Base-by-base conservation (phyloP, 176 grass and related monocot genomes). In the Olyra latifolia region DNA sequence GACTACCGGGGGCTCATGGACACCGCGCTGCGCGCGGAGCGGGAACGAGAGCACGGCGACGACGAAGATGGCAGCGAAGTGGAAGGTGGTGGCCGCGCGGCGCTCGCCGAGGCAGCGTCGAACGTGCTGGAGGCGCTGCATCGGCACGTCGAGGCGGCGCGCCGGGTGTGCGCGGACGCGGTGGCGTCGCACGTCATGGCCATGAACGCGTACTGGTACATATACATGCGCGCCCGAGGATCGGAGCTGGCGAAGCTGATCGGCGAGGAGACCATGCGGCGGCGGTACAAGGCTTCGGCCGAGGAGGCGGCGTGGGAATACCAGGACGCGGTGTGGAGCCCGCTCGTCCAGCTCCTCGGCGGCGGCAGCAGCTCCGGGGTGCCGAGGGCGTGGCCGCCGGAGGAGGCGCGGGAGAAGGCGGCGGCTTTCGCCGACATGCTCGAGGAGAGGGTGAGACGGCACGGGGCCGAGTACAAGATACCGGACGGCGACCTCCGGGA, bases 181-280 rank as follows among this genome's bases (percentile, higher is more conserved):
- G 82, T 81, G 74, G 79, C 85, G 41, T 27, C 82, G 28, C 88
- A 90, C 77, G 78, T 90, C 6, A 43, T 78, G 82, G 88, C 91
- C 24, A 93, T 87, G 77, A 93, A 93, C 70, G 65, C 91, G 20
- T 93, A 93, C 85, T 93, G 91, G 91, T 88, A 93, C 88, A 80
- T 93, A 10, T 90, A 88, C 91, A 93, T 88, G 88, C 85, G 91
- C 6, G 55, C 82, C 23, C 65, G 78, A 8, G 91, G 91, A 2
- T 56, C 85, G 23, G 88, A 93, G 78, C 88, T 90, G 6, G 82
- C 91, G 39, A 82, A 19, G 63, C 74, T 90, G 23, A 40, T 88
- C 17, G 91, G 91, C 20, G 91, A 93, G 60, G 91, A 93, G 11
- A 10, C 78, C 8, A 88, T 90, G 85, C 66, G 64, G 48, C 77